Evolutionary conservation across 1,284 basidiomycete species (phyloP).

Genomic region (Mycosarcoma mackinlayi): DNA sequence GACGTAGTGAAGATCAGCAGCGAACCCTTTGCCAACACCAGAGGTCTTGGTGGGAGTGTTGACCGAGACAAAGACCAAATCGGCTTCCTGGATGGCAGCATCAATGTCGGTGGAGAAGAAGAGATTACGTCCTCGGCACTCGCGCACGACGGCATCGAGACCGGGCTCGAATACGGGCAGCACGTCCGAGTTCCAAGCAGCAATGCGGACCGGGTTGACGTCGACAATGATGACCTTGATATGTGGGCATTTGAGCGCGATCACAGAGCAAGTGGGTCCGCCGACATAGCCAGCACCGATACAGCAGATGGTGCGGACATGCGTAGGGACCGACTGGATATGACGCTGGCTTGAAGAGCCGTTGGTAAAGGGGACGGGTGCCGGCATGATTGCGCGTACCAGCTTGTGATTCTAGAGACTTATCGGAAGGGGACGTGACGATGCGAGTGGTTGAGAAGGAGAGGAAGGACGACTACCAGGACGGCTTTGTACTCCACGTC

Average conservation of each 20-base stretch:
- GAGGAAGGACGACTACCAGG: no score
- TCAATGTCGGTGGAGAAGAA: constrained; percentile 98
- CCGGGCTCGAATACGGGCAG: constrained; percentile 97
- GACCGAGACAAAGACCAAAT: constrained; percentile 79
- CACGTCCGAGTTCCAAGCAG: constrained; percentile 86
- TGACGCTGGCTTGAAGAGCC: constrained; percentile 29
- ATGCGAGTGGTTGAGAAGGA: no score
- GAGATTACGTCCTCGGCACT: constrained; percentile 89
- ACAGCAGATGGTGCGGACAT: constrained; percentile 68
- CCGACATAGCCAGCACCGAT: constrained; percentile 95
- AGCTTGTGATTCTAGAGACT: no score
- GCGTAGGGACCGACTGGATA: constrained; percentile 38
- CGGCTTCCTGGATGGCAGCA: constrained; percentile 89
- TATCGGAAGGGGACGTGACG: not conserved
- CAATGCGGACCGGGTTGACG: constrained; percentile 91
- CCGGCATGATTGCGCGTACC: constrained; percentile 20
- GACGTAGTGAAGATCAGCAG: constrained; percentile 80
- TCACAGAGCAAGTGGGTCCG: constrained; percentile 84
- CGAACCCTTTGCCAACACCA: constrained; percentile 95
- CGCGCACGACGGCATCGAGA: constrained; percentile 89
- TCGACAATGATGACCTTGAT: constrained; percentile 97
- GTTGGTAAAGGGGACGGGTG: constrained; percentile 11
- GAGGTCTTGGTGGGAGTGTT: constrained; percentile 99
- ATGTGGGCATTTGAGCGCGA: constrained; percentile 92
- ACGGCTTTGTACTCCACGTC: no score